These are phyloP conservation scores for Solanum chmielewskii DNA, from an alignment of 257 asterid species.

Conservation along the genomic window DNA sequence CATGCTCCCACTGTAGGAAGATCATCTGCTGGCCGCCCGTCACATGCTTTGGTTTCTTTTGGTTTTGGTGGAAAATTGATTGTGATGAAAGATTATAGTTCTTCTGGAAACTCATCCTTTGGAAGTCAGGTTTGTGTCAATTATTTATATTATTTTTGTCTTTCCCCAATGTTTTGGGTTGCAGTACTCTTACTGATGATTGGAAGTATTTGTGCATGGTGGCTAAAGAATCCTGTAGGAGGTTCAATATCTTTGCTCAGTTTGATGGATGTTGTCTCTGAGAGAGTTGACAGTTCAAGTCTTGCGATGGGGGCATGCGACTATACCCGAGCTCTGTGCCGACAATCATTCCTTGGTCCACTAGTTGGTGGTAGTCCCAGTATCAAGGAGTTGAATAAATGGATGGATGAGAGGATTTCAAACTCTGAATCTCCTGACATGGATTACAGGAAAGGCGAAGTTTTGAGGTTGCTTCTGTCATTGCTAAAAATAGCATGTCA, in stretches of 20 bases:
- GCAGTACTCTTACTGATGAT: conserved; percentile 5
- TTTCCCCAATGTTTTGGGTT: neutral
- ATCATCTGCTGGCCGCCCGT: conserved; percentile 88
- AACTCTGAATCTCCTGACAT: conserved; percentile 31
- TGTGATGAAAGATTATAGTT: conserved; percentile 48
- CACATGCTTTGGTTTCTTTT: conserved; percentile 84
- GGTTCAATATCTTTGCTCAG: conserved; percentile 60
- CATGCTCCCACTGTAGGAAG: conserved; percentile 47
- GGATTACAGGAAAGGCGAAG: conserved; percentile 56
- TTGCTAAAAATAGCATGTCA: conserved; percentile 78
- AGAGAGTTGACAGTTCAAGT: conserved; percentile 24
- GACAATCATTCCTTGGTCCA: conserved; percentile 74
- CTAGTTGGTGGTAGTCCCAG: conserved; percentile 78
- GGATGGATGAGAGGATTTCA: conserved; percentile 80
- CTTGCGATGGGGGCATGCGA: conserved; percentile 29
- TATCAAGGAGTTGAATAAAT: conserved; percentile 67
- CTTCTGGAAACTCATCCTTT: conserved; percentile 31
- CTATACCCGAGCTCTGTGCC: conserved; percentile 64
- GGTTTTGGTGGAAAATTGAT: conserved; percentile 97
- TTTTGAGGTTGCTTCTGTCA: conserved; percentile 64
- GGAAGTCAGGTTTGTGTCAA: conserved; percentile 66
- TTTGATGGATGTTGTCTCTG: conserved; percentile 57
- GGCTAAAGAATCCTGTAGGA: conserved; percentile 55
- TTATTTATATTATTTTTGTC: conserved; percentile 1
- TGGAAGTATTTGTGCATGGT: conserved; percentile 11